Evolutionary conservation across 306 rosid genomes (phyloP).

Genomic region (Medicago truncatula): DNA sequence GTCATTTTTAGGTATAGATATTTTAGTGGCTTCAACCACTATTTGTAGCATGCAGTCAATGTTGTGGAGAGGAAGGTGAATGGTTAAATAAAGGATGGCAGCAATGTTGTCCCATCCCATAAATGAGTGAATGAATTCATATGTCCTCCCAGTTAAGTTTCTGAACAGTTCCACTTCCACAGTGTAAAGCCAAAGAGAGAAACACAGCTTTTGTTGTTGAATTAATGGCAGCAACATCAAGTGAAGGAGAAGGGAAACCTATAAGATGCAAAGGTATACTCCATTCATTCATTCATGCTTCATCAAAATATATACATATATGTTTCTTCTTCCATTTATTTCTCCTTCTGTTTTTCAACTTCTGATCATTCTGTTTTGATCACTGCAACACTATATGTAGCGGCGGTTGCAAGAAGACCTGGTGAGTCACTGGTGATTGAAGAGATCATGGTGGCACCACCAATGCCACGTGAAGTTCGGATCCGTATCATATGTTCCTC

Average conservation of each 20-base stretch:
- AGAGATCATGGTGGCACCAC: slow-evolving; percentile 76
- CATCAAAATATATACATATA: too few relatives aligned
- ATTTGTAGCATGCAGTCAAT: background rate
- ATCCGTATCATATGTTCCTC: slow-evolving; percentile 71
- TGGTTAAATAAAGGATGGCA: background rate
- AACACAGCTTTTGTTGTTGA: background rate
- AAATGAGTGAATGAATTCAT: background rate
- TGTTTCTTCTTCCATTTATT: background rate
- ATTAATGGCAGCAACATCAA: background rate
- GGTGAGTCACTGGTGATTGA: slow-evolving; percentile 73
- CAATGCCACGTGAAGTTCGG: slow-evolving; percentile 67
- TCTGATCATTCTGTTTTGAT: background rate
- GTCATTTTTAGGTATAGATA: background rate
- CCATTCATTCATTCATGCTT: background rate
- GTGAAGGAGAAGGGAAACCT: slow-evolving; percentile 51
- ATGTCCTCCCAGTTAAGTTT: background rate
- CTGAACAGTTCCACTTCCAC: background rate
- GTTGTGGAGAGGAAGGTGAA: background rate
- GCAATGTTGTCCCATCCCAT: background rate
- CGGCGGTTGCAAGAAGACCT: slow-evolving; percentile 70
- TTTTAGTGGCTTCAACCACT: background rate
- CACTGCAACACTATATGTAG: background rate
- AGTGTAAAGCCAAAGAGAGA: background rate
- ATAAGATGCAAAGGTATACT: slow-evolving; percentile 61
- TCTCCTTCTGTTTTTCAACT: background rate